Evolutionary conservation across 2,329 filamentous ascomycete species (phyloP).

Genomic region (Colletotrichum limetticola): DNA sequence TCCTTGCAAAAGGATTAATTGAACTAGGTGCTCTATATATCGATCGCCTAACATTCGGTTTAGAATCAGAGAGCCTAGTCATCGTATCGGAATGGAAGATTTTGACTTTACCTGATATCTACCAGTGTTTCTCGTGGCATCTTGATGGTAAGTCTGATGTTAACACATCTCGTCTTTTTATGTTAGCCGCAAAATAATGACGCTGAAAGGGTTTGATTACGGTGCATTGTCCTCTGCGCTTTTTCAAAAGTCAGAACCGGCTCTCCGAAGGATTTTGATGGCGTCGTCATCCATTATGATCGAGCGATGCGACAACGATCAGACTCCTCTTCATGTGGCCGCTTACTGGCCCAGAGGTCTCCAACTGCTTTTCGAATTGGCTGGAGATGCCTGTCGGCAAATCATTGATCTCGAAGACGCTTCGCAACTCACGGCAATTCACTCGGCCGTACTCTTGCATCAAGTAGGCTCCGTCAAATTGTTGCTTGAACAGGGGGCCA

Average conservation of each 20-base stretch:
- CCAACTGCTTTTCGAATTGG: not conserved
- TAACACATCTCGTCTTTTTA: no score
- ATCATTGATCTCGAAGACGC: not conserved
- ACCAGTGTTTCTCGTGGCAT: not conserved
- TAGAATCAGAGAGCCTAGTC: no score
- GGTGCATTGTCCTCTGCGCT: not conserved
- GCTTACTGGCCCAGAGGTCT: not conserved
- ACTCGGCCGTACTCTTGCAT: not conserved
- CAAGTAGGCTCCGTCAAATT: no score
- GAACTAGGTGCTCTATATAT: not conserved
- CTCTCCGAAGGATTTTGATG: not conserved
- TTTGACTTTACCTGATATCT: not conserved
- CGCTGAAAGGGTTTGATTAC: not conserved
- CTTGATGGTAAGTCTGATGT: not conserved
- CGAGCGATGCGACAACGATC: not conserved
- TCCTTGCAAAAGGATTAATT: not conserved
- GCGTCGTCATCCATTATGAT: not conserved
- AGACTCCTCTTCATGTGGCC: not conserved
- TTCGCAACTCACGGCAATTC: not conserved
- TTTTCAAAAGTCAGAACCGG: not conserved
- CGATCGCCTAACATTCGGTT: not conserved
- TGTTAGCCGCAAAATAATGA: not conserved
- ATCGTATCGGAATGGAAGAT: no score
- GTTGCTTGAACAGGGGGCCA: not conserved
- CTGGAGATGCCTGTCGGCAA: not conserved